phyloP scores from a whole-genome alignment of 108 stramenopile species.

The Phaeodactylum tricornutum region DNA sequence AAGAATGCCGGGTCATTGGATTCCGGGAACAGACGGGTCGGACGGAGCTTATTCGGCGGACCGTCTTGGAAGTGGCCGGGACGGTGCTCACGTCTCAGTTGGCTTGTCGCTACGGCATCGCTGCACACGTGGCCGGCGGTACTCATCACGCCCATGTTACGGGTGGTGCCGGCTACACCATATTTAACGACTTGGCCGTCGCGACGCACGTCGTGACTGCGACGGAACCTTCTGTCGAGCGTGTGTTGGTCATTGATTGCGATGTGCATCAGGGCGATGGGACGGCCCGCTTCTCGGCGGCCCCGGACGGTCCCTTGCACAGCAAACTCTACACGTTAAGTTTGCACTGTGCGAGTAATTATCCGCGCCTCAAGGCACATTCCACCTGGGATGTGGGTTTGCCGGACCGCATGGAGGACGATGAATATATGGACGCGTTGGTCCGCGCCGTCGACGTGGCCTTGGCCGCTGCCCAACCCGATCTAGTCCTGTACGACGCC shows the following conservation, averaged over 20 bases:
- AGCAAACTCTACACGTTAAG: conserved; percentile 46
- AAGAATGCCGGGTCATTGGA: conserved; percentile 57
- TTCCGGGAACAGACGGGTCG: conserved; percentile 59
- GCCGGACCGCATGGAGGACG: conserved; percentile 37
- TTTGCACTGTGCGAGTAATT: conserved; percentile 66
- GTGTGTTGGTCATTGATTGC: conserved; percentile 75
- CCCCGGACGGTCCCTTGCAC: conserved; percentile 12
- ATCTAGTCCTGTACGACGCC: conserved; percentile 75
- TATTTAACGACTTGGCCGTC: conserved; percentile 71
- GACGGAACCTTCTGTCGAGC: no score
- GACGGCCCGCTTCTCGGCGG: conserved; percentile 31
- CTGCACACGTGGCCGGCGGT: conserved; percentile 70
- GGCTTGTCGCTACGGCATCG: conserved; percentile 63
- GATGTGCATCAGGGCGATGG: conserved; percentile 84
- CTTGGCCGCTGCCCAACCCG: conserved; percentile 38
- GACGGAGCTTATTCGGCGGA: conserved; percentile 56
- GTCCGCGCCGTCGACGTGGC: conserved; percentile 28
- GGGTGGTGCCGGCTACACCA: conserved; percentile 65
- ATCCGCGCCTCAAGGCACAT: conserved; percentile 46
- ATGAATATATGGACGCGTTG: conserved; percentile 40
- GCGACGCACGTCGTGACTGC: conserved; percentile 42
- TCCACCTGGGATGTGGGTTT: conserved; percentile 62
- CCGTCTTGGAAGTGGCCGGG: conserved; percentile 66
- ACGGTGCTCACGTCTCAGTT: conserved; percentile 59
- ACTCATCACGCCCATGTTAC: conserved; percentile 65